phyloP scores from a whole-genome alignment of 768 basidiomycete genomes.

The Sistotremastrum suecicum region DNA sequence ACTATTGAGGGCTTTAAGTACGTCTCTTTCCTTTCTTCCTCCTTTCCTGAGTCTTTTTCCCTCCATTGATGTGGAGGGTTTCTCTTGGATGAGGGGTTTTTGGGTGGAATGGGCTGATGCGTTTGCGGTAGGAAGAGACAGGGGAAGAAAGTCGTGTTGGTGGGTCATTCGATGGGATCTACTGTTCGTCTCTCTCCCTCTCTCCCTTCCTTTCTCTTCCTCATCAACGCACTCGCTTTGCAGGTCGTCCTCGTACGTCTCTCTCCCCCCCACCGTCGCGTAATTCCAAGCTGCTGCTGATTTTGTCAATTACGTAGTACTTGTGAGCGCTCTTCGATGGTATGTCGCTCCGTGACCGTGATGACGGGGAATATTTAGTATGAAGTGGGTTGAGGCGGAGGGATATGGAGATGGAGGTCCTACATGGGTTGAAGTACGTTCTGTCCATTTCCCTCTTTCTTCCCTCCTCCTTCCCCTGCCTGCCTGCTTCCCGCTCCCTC shows the following conservation, averaged over 20 bases:
- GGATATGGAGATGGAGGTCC: slow-evolving; percentile 68
- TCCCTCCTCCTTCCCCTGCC: too few species aligned
- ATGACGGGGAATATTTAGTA: too few species aligned
- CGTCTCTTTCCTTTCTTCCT: slow-evolving; percentile 9
- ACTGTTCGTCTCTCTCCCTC: slow-evolving; percentile 32
- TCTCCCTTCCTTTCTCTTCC: background rate
- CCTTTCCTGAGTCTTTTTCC: background rate
- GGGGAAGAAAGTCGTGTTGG: slow-evolving; percentile 67
- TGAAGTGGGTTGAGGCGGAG: slow-evolving; percentile 95
- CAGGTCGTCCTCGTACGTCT: slow-evolving; percentile 35
- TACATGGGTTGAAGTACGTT: slow-evolving; percentile 77
- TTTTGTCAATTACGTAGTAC: slow-evolving; percentile 35
- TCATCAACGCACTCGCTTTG: background rate
- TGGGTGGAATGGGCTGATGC: too few species aligned
- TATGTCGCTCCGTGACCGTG: too few species aligned
- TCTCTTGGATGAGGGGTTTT: too few species aligned
- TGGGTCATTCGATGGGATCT: slow-evolving; percentile 78
- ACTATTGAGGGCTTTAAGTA: slow-evolving; percentile 72
- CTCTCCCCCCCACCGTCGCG: too few species aligned
- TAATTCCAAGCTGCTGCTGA: too few species aligned
- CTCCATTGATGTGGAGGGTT: too few species aligned
- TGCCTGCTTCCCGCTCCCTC: too few species aligned
- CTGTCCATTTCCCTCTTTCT: background rate
- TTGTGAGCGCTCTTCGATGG: too few species aligned
- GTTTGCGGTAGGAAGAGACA: slow-evolving; percentile 38